Conservation (phyloP, 169 alveolate genomes). For the Neospora caninum region DNA sequence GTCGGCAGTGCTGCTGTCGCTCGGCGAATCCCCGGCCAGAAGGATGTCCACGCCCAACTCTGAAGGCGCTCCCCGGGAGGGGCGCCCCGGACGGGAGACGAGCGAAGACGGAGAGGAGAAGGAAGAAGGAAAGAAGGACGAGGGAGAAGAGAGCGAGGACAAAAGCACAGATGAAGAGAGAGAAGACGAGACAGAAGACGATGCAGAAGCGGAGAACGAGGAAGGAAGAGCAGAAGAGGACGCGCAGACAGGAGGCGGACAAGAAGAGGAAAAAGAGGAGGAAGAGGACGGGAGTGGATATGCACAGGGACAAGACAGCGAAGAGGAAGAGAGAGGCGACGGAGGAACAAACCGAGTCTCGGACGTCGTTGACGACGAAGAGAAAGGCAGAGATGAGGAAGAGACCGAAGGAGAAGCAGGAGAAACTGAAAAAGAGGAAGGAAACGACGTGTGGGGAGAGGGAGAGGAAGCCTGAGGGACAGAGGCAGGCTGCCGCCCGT, state of each 20-base stretch:
- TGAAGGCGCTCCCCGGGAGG: not conserved
- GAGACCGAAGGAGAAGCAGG: not conserved
- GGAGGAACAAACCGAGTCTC: too few species aligned
- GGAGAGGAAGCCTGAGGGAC: not conserved
- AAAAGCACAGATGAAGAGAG: not conserved
- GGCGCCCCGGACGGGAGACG: not conserved
- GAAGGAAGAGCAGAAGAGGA: not conserved
- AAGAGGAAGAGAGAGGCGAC: not conserved
- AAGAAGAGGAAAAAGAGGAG: not conserved
- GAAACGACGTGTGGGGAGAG: not conserved
- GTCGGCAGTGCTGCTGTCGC: slow-evolving; percentile 31
- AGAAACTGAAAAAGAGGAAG: not conserved
- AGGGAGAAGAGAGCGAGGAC: not conserved
- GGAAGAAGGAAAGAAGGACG: not conserved
- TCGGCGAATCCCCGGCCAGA: not conserved
- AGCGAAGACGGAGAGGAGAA: not conserved
- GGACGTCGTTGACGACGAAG: too few species aligned
- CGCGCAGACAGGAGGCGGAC: not conserved
- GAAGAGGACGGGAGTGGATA: not conserved
- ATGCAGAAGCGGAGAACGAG: not conserved
- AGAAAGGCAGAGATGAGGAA: not conserved
- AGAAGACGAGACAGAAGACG: not conserved
- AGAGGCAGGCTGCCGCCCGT: too few species aligned
- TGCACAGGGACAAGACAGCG: not conserved
- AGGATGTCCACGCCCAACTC: slow-evolving; percentile 9